Percentiles rank a stretch among this genome's conserved stretches.
Conservation (phyloP, 345 rosid species). For the Citrus reticulata region DNA sequence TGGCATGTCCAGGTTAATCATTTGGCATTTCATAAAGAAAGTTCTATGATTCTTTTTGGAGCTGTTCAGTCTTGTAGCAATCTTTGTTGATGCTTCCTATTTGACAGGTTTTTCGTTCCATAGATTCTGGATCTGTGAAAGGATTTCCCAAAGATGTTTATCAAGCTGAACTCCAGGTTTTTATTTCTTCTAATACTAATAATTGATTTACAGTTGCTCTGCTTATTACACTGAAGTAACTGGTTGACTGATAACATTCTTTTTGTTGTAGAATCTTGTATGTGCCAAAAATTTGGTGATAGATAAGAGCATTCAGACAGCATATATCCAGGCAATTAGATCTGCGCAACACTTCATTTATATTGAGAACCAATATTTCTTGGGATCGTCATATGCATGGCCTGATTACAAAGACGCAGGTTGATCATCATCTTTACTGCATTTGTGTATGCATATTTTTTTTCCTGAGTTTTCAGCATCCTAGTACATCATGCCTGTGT, state of each 20-base stretch:
- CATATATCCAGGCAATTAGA: conserved; percentile 87
- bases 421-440: conserved; percentile 15
- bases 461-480: background rate
- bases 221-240: background rate
- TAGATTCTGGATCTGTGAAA: conserved; percentile 64
- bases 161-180: conserved; percentile 60
- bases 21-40: background rate
- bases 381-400: conserved; percentile 90
- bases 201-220: background rate
- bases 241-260: background rate
- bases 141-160: conserved; percentile 75
- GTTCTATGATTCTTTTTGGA: background rate
- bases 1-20: conserved; percentile 79
- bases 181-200: background rate
- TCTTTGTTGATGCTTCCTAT: background rate
- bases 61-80: background rate
- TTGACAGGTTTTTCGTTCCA: conserved; percentile 13
- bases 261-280: conserved; percentile 63
- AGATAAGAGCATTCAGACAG: conserved; percentile 87
- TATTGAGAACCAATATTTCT: conserved; percentile 86
- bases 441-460: background rate
- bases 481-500: background rate
- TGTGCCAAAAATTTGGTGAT: conserved; percentile 82
- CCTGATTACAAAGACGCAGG: conserved; percentile 78
- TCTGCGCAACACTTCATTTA: conserved; percentile 80